Conservation (phyloP, 129 eudicot genomes). For the Chrysanthemum lavandulifolium region DNA sequence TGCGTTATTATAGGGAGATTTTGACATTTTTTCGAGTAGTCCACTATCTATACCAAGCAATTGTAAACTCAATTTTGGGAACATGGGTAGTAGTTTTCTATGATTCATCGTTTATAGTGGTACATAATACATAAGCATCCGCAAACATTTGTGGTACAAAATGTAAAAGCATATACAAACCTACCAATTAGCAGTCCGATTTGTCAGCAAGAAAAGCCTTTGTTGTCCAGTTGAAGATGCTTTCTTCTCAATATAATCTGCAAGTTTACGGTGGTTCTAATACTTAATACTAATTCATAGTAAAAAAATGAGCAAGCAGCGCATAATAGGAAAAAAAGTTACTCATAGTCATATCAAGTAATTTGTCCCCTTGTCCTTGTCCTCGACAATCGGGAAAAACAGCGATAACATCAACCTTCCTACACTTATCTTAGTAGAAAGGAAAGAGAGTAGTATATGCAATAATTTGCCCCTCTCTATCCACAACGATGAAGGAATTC, state of each 20-base stretch:
- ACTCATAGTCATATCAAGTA: conserved; percentile 38
- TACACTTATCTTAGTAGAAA: no score
- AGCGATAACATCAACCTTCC: no score
- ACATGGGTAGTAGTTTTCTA: no score
- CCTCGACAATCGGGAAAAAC: no score
- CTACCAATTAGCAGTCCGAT: conserved; percentile 95
- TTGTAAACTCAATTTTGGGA: background rate
- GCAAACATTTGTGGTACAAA: background rate
- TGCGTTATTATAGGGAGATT: background rate
- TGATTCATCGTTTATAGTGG: no score
- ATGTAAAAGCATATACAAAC: background rate
- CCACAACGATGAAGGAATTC: no score
- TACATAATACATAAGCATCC: background rate
- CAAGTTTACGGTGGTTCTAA: conserved; percentile 11
- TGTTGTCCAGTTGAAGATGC: conserved; percentile 76
- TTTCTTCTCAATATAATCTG: conserved; percentile 94
- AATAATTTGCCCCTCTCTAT: no score
- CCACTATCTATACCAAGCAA: background rate
- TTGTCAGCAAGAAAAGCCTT: conserved; percentile 83
- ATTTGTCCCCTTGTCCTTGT: no score
- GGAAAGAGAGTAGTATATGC: no score
- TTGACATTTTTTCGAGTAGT: background rate
- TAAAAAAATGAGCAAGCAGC: no score
- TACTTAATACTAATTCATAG: no score
- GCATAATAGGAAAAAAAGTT: background rate